Evolutionary conservation across 2,329 filamentous ascomycete species (phyloP), one percentile per base, ranked within the genome.

Genomic region (Calonectria naviculata): DNA sequence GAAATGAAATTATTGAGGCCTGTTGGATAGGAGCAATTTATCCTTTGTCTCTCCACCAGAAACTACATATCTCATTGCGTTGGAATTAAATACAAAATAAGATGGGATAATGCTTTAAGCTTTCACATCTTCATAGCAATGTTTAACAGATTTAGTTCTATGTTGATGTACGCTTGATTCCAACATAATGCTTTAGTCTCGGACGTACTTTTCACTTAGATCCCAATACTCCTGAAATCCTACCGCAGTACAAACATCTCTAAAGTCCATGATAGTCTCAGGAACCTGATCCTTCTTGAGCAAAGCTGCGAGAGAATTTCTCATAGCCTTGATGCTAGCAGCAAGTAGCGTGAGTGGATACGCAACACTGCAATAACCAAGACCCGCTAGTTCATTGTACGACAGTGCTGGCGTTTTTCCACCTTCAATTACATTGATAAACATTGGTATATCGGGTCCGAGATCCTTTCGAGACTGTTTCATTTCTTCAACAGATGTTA

Each of bases 211-310:
- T 13, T 56, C 47, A 44, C 47, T 29, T 24, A 65, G 29, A 28
- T 56, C 49, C 63, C 63, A 65, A 15, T 65, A 65, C 26, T 65
- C 63, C 36, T 65, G 63, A 19, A 65, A 65, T 12, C 63, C 63
- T 13, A 65, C 63, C 3, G 63, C 49, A 24, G 26, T 8, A 34
- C 63, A 65, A 1, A 65, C 63, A 44, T 65, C 63, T 15, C n/a
- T 36, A 26, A 65, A 65, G 12, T 21, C 21, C 63, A 65, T 65
- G 28, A 56, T 65, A 12, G 63, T 65, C 9, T 42, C 5, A 17
- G 63, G 63, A 1, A 34, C 2, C 28, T 65, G 6, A 17, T 65
- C 63, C 38, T 65, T 58, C 10, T 28, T n/a, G 3, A 47, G 26
- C 34, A 65, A 24, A 7, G 19, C 63, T 10, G 34, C 17, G 4